These are phyloP conservation scores for Lactarius sp. DNA, from an alignment of 768 basidiomycete genomes.

Conservation along the genomic window DNA sequence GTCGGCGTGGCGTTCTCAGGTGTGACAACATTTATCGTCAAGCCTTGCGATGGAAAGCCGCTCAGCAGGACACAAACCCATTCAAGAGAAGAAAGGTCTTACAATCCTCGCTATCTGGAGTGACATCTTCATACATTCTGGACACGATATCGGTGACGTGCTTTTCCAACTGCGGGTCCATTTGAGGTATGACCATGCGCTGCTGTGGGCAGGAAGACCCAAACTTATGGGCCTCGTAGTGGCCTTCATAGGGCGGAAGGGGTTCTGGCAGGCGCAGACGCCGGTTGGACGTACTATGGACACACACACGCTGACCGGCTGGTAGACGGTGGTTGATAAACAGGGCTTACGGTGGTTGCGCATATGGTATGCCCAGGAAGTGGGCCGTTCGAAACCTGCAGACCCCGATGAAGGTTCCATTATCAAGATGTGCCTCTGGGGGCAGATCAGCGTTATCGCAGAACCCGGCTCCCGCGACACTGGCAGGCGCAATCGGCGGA, in stretches of 20 bases:
- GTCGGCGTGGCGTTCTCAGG: background rate
- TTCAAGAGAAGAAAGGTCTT: background rate
- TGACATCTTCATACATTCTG: constrained; percentile 18
- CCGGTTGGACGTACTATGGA: constrained; percentile 12
- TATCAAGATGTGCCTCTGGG: constrained; percentile 27
- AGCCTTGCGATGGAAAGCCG: constrained; percentile 3
- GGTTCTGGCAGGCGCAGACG: constrained; percentile 26
- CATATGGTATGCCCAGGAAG: constrained; percentile 33
- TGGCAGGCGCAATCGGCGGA: too few relatives aligned
- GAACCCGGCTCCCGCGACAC: background rate
- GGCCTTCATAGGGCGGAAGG: constrained; percentile 24
- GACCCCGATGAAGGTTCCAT: constrained; percentile 28
- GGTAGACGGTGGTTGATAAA: background rate
- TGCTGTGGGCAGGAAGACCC: constrained; percentile 31
- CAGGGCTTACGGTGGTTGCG: constrained; percentile 30
- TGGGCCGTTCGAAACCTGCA: constrained; percentile 14
- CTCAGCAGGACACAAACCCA: background rate
- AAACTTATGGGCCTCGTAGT: constrained; percentile 22
- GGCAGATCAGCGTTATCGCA: background rate
- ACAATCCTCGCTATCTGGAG: constrained; percentile 23
- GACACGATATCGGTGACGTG: constrained; percentile 9
- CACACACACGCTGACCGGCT: background rate
- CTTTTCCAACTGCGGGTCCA: background rate
- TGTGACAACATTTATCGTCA: constrained; percentile 23
- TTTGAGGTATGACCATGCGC: constrained; percentile 9